Conservation (phyloP, 2,329 filamentous ascomycete species). For the Curvularia eragrostidis region DNA sequence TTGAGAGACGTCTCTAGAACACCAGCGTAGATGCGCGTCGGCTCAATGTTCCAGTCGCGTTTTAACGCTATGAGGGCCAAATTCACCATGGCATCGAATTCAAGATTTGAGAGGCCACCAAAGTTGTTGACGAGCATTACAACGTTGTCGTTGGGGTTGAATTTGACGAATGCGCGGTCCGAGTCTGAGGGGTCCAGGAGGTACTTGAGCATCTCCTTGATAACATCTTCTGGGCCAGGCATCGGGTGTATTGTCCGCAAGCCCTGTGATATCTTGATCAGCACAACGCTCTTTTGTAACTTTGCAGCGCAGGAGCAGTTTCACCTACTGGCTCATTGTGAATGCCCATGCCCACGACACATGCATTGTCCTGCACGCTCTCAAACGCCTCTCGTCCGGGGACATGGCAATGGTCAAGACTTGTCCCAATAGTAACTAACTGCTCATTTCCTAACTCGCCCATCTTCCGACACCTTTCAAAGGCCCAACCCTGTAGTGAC, state of each 20-base stretch:
- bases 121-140: conserved; percentile 59
- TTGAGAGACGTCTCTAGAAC: conserved; percentile 63
- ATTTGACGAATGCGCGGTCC: conserved; percentile 59
- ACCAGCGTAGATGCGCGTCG: conserved; percentile 56
- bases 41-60: conserved; percentile 57
- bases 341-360: conserved; percentile 57
- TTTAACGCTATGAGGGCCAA: conserved; percentile 52
- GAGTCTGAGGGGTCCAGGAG: conserved; percentile 57
- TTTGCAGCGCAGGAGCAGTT: neutral
- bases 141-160: conserved; percentile 54
- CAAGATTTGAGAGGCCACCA: conserved; percentile 56
- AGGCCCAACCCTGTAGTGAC: conserved; percentile 53
- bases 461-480: conserved; percentile 55
- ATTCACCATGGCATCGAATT: conserved; percentile 57
- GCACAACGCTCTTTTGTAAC: neutral
- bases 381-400: conserved; percentile 60
- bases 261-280: conserved; percentile 39
- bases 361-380: conserved; percentile 50
- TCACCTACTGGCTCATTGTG: conserved; percentile 58
- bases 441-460: conserved; percentile 54
- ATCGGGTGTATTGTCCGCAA: conserved; percentile 56
- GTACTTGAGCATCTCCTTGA: conserved; percentile 57
- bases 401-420: conserved; percentile 61
- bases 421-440: conserved; percentile 59
- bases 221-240: conserved; percentile 57